Evolutionary conservation across 2,329 filamentous ascomycete genomes (phyloP), one percentile per base, ranked within the genome.

Genomic region (Samsoniella hepiali): DNA sequence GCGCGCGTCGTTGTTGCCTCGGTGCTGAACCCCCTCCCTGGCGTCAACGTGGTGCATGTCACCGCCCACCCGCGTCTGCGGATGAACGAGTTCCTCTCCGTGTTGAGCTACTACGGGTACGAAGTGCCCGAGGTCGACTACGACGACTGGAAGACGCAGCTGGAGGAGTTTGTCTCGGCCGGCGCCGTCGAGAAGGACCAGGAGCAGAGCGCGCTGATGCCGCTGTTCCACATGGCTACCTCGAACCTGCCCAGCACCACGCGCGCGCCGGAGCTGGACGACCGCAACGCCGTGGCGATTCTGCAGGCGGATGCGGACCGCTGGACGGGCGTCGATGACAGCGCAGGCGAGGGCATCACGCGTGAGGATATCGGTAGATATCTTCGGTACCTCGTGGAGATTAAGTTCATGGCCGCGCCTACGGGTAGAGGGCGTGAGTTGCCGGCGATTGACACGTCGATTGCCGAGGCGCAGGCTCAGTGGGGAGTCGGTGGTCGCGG

Each of bases 31-130:
- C 88, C 88, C 0, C 81, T 86, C 1, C 67, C 72, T 4, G 72
- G 73, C 4, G 74, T 81, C 3, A 79, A 83, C 65, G 91, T 96
- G 5, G 83, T 87, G 1, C 91, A 96, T 68, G 88, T 95, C 55
- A 96, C 92, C 1, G 85, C 85, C 3, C 91, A 93, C 73, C 92
- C 92, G 2, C 83, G 91, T 17, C 83, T 95, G 47, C 86, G 86
- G 2, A 88, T 93, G 81, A 91, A 89, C 76, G 83, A 91, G 72
- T 96, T 87, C 76, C 82, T 95, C n/a, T 83, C 83, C 27, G 80
- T 84, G 0, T 80, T 96, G 8, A 82, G 88, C 71, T 81, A 79
- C 27, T 96, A 91, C 72, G 91, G 68, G 81, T 96, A 65, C 85
- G 90, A 75, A 50, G 89, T 91, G 0, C 89, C 89, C 0, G 89